Percentiles rank a stretch among this genome's conserved stretches.
These are phyloP conservation scores for Fusarium stilboides DNA, from an alignment of 2,329 filamentous ascomycete genomes.

Conservation along the genomic window DNA sequence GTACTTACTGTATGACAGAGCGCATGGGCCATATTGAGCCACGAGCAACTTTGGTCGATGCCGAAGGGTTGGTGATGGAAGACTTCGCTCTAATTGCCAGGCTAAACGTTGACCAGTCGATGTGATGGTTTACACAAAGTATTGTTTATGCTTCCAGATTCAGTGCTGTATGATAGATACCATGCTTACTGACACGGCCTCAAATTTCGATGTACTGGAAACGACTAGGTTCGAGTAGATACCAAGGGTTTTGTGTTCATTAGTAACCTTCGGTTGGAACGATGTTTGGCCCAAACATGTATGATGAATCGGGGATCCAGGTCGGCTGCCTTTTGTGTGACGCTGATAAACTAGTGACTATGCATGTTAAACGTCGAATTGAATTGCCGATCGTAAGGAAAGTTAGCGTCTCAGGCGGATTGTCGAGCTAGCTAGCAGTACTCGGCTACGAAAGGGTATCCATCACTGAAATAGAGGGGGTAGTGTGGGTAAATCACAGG, in stretches of 20 bases:
- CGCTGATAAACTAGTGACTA: slow-evolving; percentile 21
- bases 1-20: slow-evolving; percentile 31
- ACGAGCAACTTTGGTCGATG: slow-evolving; percentile 27
- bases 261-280: slow-evolving; percentile 1
- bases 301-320: slow-evolving; percentile 1
- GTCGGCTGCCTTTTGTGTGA: slow-evolving; percentile 13
- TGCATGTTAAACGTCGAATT: slow-evolving; percentile 33
- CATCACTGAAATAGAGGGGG: slow-evolving; percentile 14
- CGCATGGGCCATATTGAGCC: slow-evolving; percentile 25
- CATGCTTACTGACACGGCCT: background rate
- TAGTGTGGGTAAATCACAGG: background rate
- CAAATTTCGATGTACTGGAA: background rate
- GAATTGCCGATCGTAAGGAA: slow-evolving; percentile 30
- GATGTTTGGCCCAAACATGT: slow-evolving; percentile 2
- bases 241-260: background rate
- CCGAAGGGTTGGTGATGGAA: slow-evolving; percentile 24
- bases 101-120: slow-evolving; percentile 7
- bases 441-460: slow-evolving; percentile 17
- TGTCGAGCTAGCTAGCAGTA: slow-evolving; percentile 16
- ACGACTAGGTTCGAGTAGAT: background rate
- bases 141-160: background rate
- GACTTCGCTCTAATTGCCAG: slow-evolving; percentile 16
- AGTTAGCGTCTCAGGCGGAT: slow-evolving; percentile 17
- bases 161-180: background rate
- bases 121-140: slow-evolving; percentile 11